These are phyloP conservation scores for Phytophthora chlamydospora DNA, from an alignment of 352 stramenopile genomes.

Conservation along the genomic window DNA sequence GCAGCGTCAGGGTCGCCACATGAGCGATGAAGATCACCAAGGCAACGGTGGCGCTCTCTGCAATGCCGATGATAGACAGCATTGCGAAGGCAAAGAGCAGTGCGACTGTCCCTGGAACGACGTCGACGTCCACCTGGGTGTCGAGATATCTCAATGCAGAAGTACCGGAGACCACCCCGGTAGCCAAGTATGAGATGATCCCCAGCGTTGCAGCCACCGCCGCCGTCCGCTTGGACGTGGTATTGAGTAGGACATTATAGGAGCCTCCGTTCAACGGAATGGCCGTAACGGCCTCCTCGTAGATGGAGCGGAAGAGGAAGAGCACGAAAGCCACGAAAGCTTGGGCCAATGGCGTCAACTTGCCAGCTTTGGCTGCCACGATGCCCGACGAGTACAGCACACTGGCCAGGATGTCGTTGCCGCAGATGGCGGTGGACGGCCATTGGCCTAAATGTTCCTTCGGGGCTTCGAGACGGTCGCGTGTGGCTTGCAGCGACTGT, in stretches of 20 bases:
- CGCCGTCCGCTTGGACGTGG: slow-evolving; percentile 90
- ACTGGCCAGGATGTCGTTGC: slow-evolving; percentile 93
- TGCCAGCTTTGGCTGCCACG: slow-evolving; percentile 74
- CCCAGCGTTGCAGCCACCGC: slow-evolving; percentile 88
- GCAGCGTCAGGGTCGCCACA: slow-evolving; percentile 75
- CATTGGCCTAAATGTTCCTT: slow-evolving; percentile 70
- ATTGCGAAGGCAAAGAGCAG: slow-evolving; percentile 87
- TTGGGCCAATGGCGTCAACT: slow-evolving; percentile 87
- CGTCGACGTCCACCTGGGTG: slow-evolving; percentile 50
- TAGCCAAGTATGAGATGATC: slow-evolving; percentile 93
- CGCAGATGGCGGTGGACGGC: slow-evolving; percentile 90
- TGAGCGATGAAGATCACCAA: slow-evolving; percentile 87
- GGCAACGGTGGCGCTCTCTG: slow-evolving; percentile 84
- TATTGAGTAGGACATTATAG: slow-evolving; percentile 94
- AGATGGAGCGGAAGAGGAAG: slow-evolving; percentile 85
- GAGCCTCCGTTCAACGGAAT: slow-evolving; percentile 92
- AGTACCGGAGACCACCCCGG: slow-evolving; percentile 74
- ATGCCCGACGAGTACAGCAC: slow-evolving; percentile 85
- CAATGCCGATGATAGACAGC: slow-evolving; percentile 86
- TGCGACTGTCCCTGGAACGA: slow-evolving; percentile 48
- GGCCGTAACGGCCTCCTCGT: slow-evolving; percentile 90
- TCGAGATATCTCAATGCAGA: slow-evolving; percentile 70
- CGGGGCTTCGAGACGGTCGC: slow-evolving; percentile 28
- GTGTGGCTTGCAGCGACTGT: slow-evolving; percentile 35
- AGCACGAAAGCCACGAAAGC: slow-evolving; percentile 77